Base-by-base conservation (phyloP, 495 filamentous ascomycete species). In the Ascobolus immersus region DNA sequence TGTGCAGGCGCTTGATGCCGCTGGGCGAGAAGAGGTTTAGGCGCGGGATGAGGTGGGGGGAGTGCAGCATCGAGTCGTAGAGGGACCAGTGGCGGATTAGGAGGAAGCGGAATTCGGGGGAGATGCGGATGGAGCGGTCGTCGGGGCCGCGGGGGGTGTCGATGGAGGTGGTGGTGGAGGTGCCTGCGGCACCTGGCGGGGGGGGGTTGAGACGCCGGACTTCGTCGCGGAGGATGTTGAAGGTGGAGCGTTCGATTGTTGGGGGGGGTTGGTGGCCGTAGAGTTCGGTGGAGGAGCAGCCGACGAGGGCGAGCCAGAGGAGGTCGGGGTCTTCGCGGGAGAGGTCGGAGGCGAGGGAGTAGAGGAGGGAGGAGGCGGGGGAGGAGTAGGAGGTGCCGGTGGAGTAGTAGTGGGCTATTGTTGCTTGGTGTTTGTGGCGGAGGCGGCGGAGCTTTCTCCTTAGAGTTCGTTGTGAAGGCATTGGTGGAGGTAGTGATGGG, bases 61-160 rank as follows among this genome's bases (percentile, higher is more conserved):
- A 92, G 49, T 96, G 86, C 17, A 94, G 62, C 86, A 96, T 96
- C 52, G 80, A 90, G 41, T 96, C 86, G 51, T 94, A 93, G 3
- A 96, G 59, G 32, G 78, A 86, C 86, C 86, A 96, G 47, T 96
- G 86, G 17, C 86, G 62, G 34, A 96, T 77, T 1, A 96, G 66
- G 17, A 94, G 66, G 43, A 96, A 93, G 34, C 73, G 76, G 21
- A 84, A 90, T 52, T 96, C 86, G 0, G 89, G 86, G 0, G 81
- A 91, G 19, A 96, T 53, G 12, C 81, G 74, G 43, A 96, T 96
- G 28, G 78, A 73, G 14, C 68, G 90, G 50, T 96, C 86, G 29
- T 78, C 81, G 11, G 89, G 79, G 37, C 73, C 81, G 36, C 73
- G 60, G 2, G 81, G 86, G 10, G 78, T 77, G 0, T 80, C 91